phyloP scores from a whole-genome alignment of 768 basidiomycete genomes.

The Infundibulicybe gibba region DNA sequence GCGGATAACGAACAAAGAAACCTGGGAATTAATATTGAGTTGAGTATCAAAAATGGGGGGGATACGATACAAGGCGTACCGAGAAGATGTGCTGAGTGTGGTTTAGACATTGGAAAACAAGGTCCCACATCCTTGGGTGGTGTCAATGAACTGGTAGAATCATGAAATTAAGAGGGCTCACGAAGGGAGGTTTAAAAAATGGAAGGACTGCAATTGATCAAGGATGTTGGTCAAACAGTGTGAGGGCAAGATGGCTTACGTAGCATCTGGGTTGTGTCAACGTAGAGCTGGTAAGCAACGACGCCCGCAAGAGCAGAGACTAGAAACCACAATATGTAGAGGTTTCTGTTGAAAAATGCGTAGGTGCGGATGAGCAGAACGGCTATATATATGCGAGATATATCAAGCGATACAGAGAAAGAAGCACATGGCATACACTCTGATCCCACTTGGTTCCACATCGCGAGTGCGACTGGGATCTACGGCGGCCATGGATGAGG shows the following conservation, averaged over 20 bases:
- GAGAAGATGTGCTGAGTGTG: slow-evolving; percentile 78
- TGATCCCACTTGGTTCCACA: slow-evolving; percentile 87
- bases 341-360: slow-evolving; percentile 81
- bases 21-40: slow-evolving; percentile 25
- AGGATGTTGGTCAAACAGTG: neutral
- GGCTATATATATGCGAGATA: slow-evolving; percentile 34
- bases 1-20: slow-evolving; percentile 49
- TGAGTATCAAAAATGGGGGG: neutral
- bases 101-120: slow-evolving; percentile 79
- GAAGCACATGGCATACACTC: slow-evolving; percentile 47
- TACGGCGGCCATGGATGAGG: slow-evolving; percentile 16
- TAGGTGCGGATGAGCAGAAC: slow-evolving; percentile 83
- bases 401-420: slow-evolving; percentile 5
- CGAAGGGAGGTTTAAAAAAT: slow-evolving; percentile 61
- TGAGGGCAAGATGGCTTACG: slow-evolving; percentile 35
- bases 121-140: slow-evolving; percentile 50
- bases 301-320: slow-evolving; percentile 67
- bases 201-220: slow-evolving; percentile 47
- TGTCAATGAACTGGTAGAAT: neutral
- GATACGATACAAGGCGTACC: slow-evolving; percentile 37
- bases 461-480: slow-evolving; percentile 78
- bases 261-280: slow-evolving; percentile 75
- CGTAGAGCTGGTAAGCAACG: slow-evolving; percentile 79
- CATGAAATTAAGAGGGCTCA: slow-evolving; percentile 15
- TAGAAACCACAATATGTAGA: slow-evolving; percentile 60